Evolutionary conservation across 495 filamentous ascomycete genomes (phyloP).

Genomic region (Neurospora terricola): DNA sequence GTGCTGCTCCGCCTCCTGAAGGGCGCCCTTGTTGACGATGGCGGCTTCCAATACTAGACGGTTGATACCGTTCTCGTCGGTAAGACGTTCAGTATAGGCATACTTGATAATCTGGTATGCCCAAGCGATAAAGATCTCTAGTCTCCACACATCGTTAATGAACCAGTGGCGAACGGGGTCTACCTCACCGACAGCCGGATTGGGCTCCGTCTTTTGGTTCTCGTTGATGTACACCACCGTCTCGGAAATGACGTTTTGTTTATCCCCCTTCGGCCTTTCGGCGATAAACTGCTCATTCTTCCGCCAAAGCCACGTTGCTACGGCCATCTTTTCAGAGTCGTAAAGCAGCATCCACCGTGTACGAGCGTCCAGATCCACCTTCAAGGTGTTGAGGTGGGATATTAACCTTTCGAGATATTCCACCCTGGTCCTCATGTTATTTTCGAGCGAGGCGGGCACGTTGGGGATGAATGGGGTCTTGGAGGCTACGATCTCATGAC

Average conservation of each 20-base stretch:
- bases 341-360: conserved; percentile 76
- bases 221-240: conserved; percentile 61
- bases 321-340: conserved; percentile 80
- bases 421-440: conserved; percentile 62
- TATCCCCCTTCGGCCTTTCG: conserved; percentile 30
- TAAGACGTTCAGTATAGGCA: conserved; percentile 45
- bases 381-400: conserved; percentile 48
- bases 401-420: conserved; percentile 64
- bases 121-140: conserved; percentile 69
- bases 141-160: conserved; percentile 58
- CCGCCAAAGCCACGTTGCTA: conserved; percentile 75
- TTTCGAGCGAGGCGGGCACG: conserved; percentile 63
- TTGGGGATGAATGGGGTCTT: conserved; percentile 59
- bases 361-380: conserved; percentile 44
- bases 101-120: conserved; percentile 61
- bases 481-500: conserved; percentile 71
- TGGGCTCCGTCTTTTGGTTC: conserved; percentile 53
- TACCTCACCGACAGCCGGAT: conserved; percentile 47
- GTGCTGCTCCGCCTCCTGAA: conserved; percentile 67
- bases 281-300: conserved; percentile 52
- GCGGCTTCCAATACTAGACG: conserved; percentile 61
- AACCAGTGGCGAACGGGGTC: conserved; percentile 78
- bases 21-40: conserved; percentile 60
- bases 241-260: conserved; percentile 52
- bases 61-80: conserved; percentile 37